These are phyloP conservation scores for Colletotrichum kahawae DNA, from an alignment of 2,329 filamentous ascomycete genomes.

Conservation along the genomic window DNA sequence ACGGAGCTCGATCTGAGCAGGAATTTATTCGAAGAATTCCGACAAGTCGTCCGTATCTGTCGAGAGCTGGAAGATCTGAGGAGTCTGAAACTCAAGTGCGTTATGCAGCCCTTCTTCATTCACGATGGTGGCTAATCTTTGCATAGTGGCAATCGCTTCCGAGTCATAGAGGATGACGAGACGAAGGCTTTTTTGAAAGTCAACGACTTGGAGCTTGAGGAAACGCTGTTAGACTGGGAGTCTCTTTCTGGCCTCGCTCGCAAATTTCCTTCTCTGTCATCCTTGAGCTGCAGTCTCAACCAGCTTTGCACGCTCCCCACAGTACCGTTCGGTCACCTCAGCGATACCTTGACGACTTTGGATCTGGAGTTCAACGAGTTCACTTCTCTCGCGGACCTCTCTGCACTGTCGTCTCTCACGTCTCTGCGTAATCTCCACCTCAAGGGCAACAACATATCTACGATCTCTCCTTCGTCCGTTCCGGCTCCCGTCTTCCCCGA, in stretches of 20 bases:
- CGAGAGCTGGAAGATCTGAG: constrained; percentile 69
- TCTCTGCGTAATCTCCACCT: constrained; percentile 68
- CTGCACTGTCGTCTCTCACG: constrained; percentile 54
- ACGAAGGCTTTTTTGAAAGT: constrained; percentile 53
- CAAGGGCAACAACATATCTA: constrained; percentile 75
- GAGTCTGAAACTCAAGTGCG: constrained; percentile 75
- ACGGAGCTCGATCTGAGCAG: constrained; percentile 83
- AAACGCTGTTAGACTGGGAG: constrained; percentile 70
- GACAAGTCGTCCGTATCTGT: constrained; percentile 74
- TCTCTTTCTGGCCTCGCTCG: constrained; percentile 61
- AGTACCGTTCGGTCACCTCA: constrained; percentile 43
- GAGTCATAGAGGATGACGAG: constrained; percentile 35
- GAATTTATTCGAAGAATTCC: constrained; percentile 76
- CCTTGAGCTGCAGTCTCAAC: constrained; percentile 62
- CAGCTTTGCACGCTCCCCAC: constrained; percentile 57
- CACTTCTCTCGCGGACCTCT: constrained; percentile 60
- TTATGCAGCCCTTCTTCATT: constrained; percentile 11
- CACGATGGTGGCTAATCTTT: constrained; percentile 17
- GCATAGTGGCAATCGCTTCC: constrained; percentile 75
- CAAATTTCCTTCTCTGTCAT: constrained; percentile 57
- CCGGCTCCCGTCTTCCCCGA: constrained; percentile 54
- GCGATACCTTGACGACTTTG: constrained; percentile 62
- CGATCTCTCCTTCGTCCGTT: constrained; percentile 35
- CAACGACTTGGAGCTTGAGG: constrained; percentile 67
- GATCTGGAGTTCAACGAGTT: constrained; percentile 78